Conservation (phyloP, 2,329 filamentous ascomycete genomes). For the Ophiosphaerella herpotricha region DNA sequence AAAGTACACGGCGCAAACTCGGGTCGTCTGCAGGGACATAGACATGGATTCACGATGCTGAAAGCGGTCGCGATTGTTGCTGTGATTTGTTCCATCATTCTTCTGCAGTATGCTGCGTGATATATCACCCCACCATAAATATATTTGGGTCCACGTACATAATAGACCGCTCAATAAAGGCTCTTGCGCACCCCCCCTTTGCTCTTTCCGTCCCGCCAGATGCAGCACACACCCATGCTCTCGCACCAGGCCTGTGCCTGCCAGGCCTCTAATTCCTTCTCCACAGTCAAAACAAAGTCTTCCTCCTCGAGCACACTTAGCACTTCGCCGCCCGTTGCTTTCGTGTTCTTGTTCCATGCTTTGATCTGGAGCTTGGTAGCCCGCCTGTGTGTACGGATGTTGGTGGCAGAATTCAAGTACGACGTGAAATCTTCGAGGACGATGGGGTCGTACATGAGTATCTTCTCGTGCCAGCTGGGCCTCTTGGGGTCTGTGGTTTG, state of each 20-base stretch:
- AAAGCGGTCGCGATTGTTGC: no score
- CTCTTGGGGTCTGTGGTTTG: constrained; percentile 45
- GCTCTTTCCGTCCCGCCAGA: constrained; percentile 64
- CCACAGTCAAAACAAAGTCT: constrained; percentile 25
- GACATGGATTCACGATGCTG: no score
- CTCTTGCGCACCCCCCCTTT: constrained; percentile 27
- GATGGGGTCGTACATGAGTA: constrained; percentile 90
- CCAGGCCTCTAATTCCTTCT: constrained; percentile 39
- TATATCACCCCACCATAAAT: not conserved
- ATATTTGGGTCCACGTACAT: not conserved
- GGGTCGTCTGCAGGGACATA: no score
- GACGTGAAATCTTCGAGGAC: constrained; percentile 80
- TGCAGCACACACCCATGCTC: constrained; percentile 80
- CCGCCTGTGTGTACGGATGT: constrained; percentile 24
- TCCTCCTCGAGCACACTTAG: constrained; percentile 15
- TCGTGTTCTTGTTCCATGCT: constrained; percentile 30
- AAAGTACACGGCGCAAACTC: no score
- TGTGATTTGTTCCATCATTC: no score
- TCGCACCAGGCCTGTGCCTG: constrained; percentile 92
- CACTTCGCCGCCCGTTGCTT: constrained; percentile 14
- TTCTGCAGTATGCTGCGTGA: no score
- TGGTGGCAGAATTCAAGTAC: constrained; percentile 70
- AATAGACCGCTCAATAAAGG: constrained; percentile 16
- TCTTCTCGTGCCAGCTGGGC: constrained; percentile 86
- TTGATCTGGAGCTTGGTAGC: constrained; percentile 39